A percentile compares a stretch with the other conserved stretches of the same genome.
phyloP scores from a whole-genome alignment of 1,139 yeast genomes.

The Wickerhamiella pararugosa region DNA sequence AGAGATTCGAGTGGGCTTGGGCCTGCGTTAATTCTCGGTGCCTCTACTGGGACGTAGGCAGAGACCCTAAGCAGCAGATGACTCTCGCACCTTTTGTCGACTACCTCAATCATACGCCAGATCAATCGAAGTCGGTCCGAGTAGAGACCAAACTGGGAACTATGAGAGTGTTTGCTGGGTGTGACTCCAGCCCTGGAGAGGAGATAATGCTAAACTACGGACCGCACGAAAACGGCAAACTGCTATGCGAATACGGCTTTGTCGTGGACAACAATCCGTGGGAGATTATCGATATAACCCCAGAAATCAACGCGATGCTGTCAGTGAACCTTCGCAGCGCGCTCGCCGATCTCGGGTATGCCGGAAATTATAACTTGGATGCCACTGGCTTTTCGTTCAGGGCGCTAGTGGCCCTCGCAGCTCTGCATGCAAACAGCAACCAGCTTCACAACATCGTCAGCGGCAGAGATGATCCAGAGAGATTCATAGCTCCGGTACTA shows the following conservation, averaged over 20 bases:
- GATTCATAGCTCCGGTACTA: too few species aligned
- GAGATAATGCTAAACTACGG: conserved; percentile 73
- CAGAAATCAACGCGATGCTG: conserved; percentile 28
- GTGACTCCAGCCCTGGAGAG: conserved; percentile 30
- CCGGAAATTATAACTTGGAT: conserved; percentile 58
- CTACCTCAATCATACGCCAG: conserved; percentile 52
- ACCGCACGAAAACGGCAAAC: conserved; percentile 68
- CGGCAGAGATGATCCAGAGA: too few species aligned
- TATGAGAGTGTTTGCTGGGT: conserved; percentile 30
- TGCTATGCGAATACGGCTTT: conserved; percentile 82
- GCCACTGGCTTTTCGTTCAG: conserved; percentile 47
- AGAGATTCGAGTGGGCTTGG: conserved; percentile 56
- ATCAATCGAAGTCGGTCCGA: conserved; percentile 29
- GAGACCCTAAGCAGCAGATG: conserved; percentile 44
- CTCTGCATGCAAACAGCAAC: conserved; percentile 30
- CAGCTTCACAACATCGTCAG: conserved; percentile 1
- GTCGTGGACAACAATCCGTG: conserved; percentile 40
- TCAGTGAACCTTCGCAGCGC: conserved; percentile 10
- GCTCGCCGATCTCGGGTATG: conserved; percentile 35
- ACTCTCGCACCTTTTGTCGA: conserved; percentile 90
- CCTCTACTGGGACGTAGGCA: conserved; percentile 56
- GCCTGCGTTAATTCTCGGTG: conserved; percentile 84
- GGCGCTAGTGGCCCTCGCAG: conserved; percentile 60
- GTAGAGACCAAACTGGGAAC: conserved; percentile 38
- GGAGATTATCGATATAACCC: conserved; percentile 56